phyloP scores from a whole-genome alignment of 768 basidiomycete species.

The Lentinula sp. region DNA sequence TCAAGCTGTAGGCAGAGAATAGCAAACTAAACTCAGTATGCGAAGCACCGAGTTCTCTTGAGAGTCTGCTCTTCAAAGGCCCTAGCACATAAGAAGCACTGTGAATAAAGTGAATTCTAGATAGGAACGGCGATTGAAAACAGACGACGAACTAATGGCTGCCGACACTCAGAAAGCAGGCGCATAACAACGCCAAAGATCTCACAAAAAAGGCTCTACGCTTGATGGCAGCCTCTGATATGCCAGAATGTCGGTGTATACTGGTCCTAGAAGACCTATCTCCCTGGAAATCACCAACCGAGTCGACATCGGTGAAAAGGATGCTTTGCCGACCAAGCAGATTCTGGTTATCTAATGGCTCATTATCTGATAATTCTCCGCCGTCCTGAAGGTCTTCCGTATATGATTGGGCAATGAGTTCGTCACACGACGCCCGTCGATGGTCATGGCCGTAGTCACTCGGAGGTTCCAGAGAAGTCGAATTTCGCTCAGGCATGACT shows the following conservation, averaged over 20 bases:
- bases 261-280: not conserved
- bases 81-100: constrained; percentile 74
- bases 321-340: constrained; percentile 13
- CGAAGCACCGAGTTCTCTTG: constrained; percentile 65
- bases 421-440: constrained; percentile 23
- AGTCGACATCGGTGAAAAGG: not conserved
- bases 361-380: constrained; percentile 14
- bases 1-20: constrained; percentile 71
- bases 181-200: constrained; percentile 58
- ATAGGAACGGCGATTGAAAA: not conserved
- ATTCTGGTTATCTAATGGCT: constrained; percentile 17
- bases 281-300: not conserved
- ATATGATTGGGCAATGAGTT: constrained; percentile 15
- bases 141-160: constrained; percentile 59
- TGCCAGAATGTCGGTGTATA: not conserved
- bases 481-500: not conserved
- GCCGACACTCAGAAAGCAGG: constrained; percentile 69
- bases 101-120: not conserved
- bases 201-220: constrained; percentile 45
- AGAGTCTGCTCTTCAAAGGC: constrained; percentile 67
- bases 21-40: constrained; percentile 76
- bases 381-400: constrained; percentile 6
- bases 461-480: not conserved
- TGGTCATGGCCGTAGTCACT: constrained; percentile 11
- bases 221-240: not conserved